Evolutionary conservation across 176 grass and related monocot genomes (phyloP).

Genomic region (Miscanthus lutarioriparius): DNA sequence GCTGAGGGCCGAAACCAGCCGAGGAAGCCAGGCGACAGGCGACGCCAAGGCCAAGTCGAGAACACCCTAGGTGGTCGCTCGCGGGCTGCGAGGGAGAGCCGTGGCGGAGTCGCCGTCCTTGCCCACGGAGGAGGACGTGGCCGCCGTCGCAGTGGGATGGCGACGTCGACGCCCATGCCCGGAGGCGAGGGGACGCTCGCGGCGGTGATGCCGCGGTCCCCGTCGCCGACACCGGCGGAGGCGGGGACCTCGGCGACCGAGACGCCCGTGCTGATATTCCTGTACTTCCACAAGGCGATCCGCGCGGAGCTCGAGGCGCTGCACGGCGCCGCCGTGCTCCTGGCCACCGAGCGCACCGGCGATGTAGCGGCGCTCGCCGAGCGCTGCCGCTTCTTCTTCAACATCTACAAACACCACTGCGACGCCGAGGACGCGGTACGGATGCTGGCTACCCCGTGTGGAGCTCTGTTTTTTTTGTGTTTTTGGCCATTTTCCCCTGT

Average conservation of each 20-base stretch:
- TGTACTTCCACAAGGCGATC: slow-evolving; percentile 99
- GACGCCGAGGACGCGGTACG: slow-evolving; percentile 95
- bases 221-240: slow-evolving; percentile 33
- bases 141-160: slow-evolving; percentile 34
- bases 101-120: slow-evolving; percentile 48
- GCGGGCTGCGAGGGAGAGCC: slow-evolving; percentile 25
- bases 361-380: slow-evolving; percentile 58
- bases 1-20: slow-evolving; percentile 41
- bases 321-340: slow-evolving; percentile 68
- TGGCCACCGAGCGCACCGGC: slow-evolving; percentile 68
- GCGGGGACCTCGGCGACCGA: slow-evolving; percentile 54
- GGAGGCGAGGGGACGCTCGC: slow-evolving; percentile 57
- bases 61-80: slow-evolving; percentile 56
- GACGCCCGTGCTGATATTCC: slow-evolving; percentile 77
- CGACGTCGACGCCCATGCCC: slow-evolving; percentile 59
- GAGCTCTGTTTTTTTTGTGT: slow-evolving; percentile 7
- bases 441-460: slow-evolving; percentile 12
- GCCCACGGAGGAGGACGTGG: slow-evolving; percentile 1
- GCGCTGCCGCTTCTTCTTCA: slow-evolving; percentile 83
- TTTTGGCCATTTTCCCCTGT: slow-evolving; percentile 11
- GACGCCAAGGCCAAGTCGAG: slow-evolving; percentile 23
- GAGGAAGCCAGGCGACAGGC: slow-evolving; percentile 28
- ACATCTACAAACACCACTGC: slow-evolving; percentile 96
- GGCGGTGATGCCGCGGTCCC: slow-evolving; percentile 55
- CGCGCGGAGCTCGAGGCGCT: slow-evolving; percentile 76